phyloP scores from a whole-genome alignment of 805 yeast species.

The Suhomyces pyralidae region DNA sequence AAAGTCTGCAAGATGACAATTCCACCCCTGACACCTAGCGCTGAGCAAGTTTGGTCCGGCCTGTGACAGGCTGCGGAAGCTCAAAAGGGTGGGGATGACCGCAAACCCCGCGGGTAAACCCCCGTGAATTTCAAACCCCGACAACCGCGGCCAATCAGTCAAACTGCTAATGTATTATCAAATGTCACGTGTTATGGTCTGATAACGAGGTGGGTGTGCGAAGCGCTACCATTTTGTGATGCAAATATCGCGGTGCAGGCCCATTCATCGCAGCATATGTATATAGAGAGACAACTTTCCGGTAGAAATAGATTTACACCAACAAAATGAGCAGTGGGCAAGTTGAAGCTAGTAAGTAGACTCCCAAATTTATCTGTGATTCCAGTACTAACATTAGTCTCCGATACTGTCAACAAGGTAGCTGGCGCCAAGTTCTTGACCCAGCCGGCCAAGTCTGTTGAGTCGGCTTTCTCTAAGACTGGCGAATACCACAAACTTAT shows the following conservation, averaged over 20 bases:
- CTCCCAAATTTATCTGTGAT: background rate
- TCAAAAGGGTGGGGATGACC: background rate
- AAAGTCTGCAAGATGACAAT: no score
- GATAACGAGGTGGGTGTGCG: conserved; percentile 3
- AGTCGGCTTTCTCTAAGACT: conserved; percentile 27
- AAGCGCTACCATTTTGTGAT: background rate
- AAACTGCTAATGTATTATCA: conserved; percentile 5
- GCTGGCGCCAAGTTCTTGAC: conserved; percentile 40
- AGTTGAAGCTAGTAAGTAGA: conserved; percentile 9
- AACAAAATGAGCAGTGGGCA: conserved; percentile 11
- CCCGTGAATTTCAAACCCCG: background rate
- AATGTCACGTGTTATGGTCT: conserved; percentile 15
- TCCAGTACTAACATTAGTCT: conserved; percentile 19
- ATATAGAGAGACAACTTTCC: background rate
- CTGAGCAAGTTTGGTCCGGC: background rate
- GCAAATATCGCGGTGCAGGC: background rate
- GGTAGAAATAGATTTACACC: background rate
- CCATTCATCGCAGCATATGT: background rate
- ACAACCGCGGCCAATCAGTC: background rate
- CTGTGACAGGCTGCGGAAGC: background rate
- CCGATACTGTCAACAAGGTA: conserved; percentile 24
- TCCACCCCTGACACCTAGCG: background rate
- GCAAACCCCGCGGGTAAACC: background rate
- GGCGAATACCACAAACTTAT: conserved; percentile 28
- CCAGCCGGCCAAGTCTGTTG: conserved; percentile 46